phyloP scores from a whole-genome alignment of 768 basidiomycete genomes.

The Hygrocybe punicea region DNA sequence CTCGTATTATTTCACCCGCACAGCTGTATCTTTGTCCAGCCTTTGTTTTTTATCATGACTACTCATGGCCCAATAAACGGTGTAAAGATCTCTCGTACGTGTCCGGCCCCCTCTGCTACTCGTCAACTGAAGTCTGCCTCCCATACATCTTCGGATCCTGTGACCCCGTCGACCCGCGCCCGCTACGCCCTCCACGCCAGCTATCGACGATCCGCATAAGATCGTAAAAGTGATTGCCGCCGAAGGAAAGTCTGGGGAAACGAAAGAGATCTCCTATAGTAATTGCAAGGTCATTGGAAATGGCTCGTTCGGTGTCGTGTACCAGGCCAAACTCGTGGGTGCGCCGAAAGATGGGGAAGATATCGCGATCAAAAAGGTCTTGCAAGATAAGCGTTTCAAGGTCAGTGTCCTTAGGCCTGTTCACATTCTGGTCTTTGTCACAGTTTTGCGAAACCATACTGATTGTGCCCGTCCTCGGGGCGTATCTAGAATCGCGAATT shows the following conservation, averaged over 20 bases:
- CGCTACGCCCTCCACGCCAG: constrained; percentile 36
- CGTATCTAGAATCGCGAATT: constrained; percentile 90
- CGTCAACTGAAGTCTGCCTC: constrained; percentile 14
- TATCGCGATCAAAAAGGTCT: constrained; percentile 99
- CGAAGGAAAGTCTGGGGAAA: constrained; percentile 89
- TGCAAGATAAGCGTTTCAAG: constrained; percentile 99
- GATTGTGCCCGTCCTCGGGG: constrained; percentile 2
- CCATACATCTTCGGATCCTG: constrained; percentile 4
- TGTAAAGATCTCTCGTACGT: constrained; percentile 82
- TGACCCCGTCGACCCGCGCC: constrained; percentile 29
- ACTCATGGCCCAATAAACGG: constrained; percentile 83
- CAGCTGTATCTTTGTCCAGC: background rate
- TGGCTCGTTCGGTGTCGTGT: constrained; percentile 98
- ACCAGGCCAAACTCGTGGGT: constrained; percentile 83
- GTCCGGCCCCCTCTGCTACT: constrained; percentile 22
- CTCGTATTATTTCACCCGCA: too few relatives aligned
- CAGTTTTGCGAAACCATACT: background rate
- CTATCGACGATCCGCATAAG: constrained; percentile 94
- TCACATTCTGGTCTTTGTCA: background rate
- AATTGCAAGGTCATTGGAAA: constrained; percentile 99
- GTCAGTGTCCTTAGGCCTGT: constrained; percentile 46
- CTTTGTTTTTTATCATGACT: constrained; percentile 44
- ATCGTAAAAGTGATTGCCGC: constrained; percentile 93
- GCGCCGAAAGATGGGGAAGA: constrained; percentile 67
- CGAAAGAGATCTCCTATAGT: constrained; percentile 86